A percentile compares a stretch with the other conserved stretches of the same genome.
Evolutionary conservation across 129 eudicot species (phyloP).

Genomic region (Erigeron canadensis): DNA sequence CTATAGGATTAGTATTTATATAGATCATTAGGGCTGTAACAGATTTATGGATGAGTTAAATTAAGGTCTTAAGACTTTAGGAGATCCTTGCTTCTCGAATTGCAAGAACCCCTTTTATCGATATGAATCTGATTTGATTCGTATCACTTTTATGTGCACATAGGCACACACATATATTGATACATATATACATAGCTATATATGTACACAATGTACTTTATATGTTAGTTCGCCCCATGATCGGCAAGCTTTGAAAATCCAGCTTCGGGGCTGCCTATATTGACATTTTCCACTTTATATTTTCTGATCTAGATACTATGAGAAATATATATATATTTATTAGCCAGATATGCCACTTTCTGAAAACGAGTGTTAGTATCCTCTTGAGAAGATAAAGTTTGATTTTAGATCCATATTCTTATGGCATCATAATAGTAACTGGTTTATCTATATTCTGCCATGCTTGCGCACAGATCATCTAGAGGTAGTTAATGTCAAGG

Average conservation of each 20-base stretch:
- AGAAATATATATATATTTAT: slow-evolving; percentile 2
- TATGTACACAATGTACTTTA: background rate
- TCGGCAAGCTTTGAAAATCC: background rate
- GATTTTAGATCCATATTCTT: slow-evolving; percentile 6
- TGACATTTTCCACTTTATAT: background rate
- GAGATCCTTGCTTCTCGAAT: too few relatives aligned
- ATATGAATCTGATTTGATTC: too few relatives aligned
- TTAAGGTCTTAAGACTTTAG: too few relatives aligned
- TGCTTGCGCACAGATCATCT: background rate
- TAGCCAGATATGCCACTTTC: slow-evolving; percentile 12
- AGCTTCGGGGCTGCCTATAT: slow-evolving; percentile 6
- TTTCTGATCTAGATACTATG: background rate
- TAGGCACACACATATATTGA: background rate
- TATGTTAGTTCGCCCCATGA: background rate
- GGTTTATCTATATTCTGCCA: background rate
- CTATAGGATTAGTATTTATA: too few relatives aligned
- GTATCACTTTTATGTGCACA: slow-evolving; percentile 5
- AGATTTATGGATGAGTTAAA: too few relatives aligned
- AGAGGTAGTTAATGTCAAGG: slow-evolving; percentile 19
- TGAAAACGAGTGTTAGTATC: background rate
- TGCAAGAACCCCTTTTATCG: too few relatives aligned
- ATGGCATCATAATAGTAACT: background rate
- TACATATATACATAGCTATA: background rate
- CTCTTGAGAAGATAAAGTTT: slow-evolving; percentile 12
- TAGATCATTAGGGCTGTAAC: too few relatives aligned